Base-by-base conservation (phyloP, 2,329 filamentous ascomycete genomes). In the Esteya vermicola region DNA sequence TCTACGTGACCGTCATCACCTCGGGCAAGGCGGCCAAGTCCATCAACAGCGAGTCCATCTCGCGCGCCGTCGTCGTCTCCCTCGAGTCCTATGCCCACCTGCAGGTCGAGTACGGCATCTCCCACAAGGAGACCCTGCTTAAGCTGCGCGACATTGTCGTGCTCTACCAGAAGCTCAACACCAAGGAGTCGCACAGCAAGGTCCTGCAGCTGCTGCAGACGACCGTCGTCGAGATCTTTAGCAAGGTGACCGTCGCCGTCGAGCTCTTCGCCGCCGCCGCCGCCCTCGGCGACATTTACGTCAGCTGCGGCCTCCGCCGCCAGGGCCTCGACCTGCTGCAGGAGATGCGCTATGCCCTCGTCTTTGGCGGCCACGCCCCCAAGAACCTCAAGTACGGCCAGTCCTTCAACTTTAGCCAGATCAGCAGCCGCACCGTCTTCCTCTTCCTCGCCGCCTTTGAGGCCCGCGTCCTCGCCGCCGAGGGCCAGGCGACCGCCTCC, bases 231-330 rank as follows among this genome's bases (percentile, higher is more conserved):
- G 61, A 66, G 45, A 57, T 65, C 18, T 52, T 67, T 26, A 53
- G 51, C 0, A 54, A 52, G 1, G 48, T 52, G 9, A 57, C 49
- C 4, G 48, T 51, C 4, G 65, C 66, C 0, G 60, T 65, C 38
- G 58, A 59, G n/a, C 56, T 72, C 14, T 66, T 68, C 45, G 58
- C 65, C 38, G 62, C 65, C 2, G 70, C 68, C 2, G 55, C 58
- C 10, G 62, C 58, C 1, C 55, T 71, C 36, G 62, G 64, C 1
- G 54, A 58, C 12, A 67, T 67, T 30, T 72, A 65, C 49, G 55
- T 62, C 32, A 54, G 54, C 16, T 59, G 57, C 25, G 57, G 60
- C 35, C 52, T 68, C 32, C 50, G 54, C 27, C 44, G 58, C 40
- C 50, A 62, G 41, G n/a, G n/a, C n/a, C n/a, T n/a, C n/a, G n/a